Base-by-base conservation (phyloP, 2,329 filamentous ascomycete species). In the Neonectria sp. region DNA sequence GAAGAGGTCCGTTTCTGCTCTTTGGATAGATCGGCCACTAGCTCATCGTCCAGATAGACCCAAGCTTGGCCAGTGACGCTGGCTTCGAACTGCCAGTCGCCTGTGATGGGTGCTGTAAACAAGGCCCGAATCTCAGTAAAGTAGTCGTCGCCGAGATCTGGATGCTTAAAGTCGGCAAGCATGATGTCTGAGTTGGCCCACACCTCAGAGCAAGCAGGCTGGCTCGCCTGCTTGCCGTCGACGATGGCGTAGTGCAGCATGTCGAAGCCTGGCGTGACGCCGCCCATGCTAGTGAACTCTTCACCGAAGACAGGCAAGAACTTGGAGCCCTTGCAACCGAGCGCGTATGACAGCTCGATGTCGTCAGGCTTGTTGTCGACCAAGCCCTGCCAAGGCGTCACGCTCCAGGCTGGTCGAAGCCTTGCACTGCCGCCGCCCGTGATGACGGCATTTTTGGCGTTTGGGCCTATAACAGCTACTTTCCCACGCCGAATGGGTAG, bases 401-500 rank as follows among this genome's bases (percentile, higher is more conserved):
- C n/a, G 12, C 31, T 15, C 21, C 46, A 46, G 15, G 40, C 24
- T 15, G 40, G 12, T 25, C 51, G 49, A 8, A 66, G 51, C 21
- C 52, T 9, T n/a, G 63, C 63, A 33, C 63, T 66, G 13, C 63
- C 63, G 4, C 79, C 71, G 27, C 78, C 68, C 6, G 76, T 78
- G 5, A 71, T 48, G 33, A 71, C 66, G 4, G 69, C 55, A 3
- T 70, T 70, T 17, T 69, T 68, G 46, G 75, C 76, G 58, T 75
- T 65, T 31, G 77, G 71, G 8, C 77, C 76, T 33, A 79, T 71
- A 2, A 77, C 49, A 1, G 70, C 70, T 1, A 73, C 63, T 56
- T 27, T 62, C 40, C 55, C 69, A 2, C 21, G 27, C 43, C 55
- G 82, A 9, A 88, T 75, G 2, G 90, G 90, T 2, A 92, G 80